Evolutionary conservation across 306 rosid species (phyloP).

Genomic region (Cucumis melo): DNA sequence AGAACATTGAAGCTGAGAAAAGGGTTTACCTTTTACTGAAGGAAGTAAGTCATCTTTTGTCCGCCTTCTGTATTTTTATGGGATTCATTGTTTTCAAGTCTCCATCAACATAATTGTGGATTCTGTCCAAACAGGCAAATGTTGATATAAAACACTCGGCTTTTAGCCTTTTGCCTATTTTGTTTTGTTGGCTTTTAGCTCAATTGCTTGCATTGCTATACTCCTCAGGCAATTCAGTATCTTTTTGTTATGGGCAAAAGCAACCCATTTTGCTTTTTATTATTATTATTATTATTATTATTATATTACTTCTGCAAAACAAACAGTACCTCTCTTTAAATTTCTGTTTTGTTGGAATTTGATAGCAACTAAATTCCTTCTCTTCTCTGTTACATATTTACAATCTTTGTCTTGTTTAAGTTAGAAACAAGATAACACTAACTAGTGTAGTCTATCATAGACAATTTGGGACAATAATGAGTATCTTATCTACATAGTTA

Average conservation of each 20-base stretch:
- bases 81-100: slow-evolving; percentile 7
- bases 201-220: not conserved
- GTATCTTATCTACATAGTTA: not conserved
- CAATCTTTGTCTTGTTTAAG: not conserved
- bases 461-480: too few species aligned
- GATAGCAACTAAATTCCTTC: not conserved
- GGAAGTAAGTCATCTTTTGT: not conserved
- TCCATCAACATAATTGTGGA: not conserved
- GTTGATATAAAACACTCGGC: not conserved
- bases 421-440: not conserved
- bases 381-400: not conserved
- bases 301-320: not conserved
- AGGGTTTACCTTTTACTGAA: not conserved
- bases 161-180: slow-evolving; percentile 1
- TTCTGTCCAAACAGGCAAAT: not conserved
- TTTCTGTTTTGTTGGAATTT: not conserved
- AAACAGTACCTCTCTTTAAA: not conserved
- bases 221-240: not conserved
- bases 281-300: too few species aligned
- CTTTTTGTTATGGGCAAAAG: not conserved
- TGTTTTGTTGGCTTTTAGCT: not conserved
- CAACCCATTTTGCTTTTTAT: not conserved
- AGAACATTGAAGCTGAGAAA: not conserved
- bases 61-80: not conserved
- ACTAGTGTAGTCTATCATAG: not conserved